Conservation (phyloP, 2,329 filamentous ascomycete genomes). For the Hawksworthiomyces lignivorus region DNA sequence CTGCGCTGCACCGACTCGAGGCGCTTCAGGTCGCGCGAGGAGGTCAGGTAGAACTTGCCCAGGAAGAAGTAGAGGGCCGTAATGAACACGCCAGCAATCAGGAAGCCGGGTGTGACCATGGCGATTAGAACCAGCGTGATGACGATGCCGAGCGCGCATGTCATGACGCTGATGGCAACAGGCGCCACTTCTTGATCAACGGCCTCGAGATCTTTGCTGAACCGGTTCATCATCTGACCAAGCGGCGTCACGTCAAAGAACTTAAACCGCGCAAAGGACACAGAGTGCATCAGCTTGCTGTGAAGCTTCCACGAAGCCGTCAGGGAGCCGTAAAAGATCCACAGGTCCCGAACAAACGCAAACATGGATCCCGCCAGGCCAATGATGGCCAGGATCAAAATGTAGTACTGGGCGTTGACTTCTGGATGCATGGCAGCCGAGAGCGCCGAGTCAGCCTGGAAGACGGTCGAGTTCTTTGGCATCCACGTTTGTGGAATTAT, state of each 20-base stretch:
- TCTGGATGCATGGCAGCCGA: constrained; percentile 27
- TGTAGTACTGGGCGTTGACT: constrained; percentile 78
- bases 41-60: constrained; percentile 79
- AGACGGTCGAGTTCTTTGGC: constrained; percentile 28
- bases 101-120: constrained; percentile 79
- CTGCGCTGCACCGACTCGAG: constrained; percentile 91
- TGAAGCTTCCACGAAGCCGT: constrained; percentile 83
- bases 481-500: constrained; percentile 10
- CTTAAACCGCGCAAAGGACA: constrained; percentile 87
- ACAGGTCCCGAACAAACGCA: constrained; percentile 73
- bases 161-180: constrained; percentile 70
- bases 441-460: constrained; percentile 24
- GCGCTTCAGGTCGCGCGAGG: constrained; percentile 91
- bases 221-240: constrained; percentile 95
- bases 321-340: constrained; percentile 87
- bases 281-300: constrained; percentile 63
- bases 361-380: constrained; percentile 71
- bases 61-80: constrained; percentile 73
- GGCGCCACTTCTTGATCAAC: constrained; percentile 94
- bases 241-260: constrained; percentile 97
- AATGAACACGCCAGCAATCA: constrained; percentile 82
- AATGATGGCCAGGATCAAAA: constrained; percentile 73
- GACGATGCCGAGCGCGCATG: constrained; percentile 58
- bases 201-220: constrained; percentile 94
- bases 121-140: constrained; percentile 86